Base-by-base conservation (phyloP, 495 filamentous ascomycete species). In the Xylaria palmicola region DNA sequence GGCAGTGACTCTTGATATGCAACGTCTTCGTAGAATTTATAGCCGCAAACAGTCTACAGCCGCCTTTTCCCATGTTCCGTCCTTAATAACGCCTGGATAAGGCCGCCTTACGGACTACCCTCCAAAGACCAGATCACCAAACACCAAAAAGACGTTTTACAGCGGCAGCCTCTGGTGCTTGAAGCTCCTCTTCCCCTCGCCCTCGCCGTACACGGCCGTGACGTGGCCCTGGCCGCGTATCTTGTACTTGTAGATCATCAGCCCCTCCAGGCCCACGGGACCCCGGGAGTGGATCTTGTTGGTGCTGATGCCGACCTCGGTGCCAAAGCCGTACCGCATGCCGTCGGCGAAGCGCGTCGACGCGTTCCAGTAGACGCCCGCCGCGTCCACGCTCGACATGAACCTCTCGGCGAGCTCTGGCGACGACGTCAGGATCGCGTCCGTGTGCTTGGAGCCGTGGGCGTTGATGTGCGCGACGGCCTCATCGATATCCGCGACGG, bases 281-380 rank as follows among this genome's bases (percentile, higher is more conserved):
- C 94, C 94, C 37, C 94, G 81, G 7, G 91, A 89, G 68, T 98
- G 94, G 54, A 98, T 96, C 77, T 98, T 98, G 76, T 98, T 98
- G 44, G 94, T 98, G 75, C 90, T 95, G 72, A 98, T 97, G 39
- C 94, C 94, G 2, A 98, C 94, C 74, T 99, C 94, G 0, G 94
- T 97, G 32, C 94, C 94, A 77, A 99, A 98, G 2, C 94, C 94
- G 73, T 91, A 99, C 29, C 94, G 83, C 88, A 95, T 96, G 3
- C 94, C 94, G 69, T 99, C 94, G 4, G 93, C 92, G 74, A 99
- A 94, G 20, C 94, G 83, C 10, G 91, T 94, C 17, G 91, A 95
- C 17, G 92, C 89, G 70, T 99, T 99, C 92, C 92, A 97, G 80
- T 92, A 99, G 12, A 96, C 92, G 43, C 93, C 93, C 0, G 92